A percentile compares a stretch with the other conserved stretches of the same genome.
Evolutionary conservation across 345 rosid genomes (phyloP).

Genomic region (Erysimum cheiranthoides): DNA sequence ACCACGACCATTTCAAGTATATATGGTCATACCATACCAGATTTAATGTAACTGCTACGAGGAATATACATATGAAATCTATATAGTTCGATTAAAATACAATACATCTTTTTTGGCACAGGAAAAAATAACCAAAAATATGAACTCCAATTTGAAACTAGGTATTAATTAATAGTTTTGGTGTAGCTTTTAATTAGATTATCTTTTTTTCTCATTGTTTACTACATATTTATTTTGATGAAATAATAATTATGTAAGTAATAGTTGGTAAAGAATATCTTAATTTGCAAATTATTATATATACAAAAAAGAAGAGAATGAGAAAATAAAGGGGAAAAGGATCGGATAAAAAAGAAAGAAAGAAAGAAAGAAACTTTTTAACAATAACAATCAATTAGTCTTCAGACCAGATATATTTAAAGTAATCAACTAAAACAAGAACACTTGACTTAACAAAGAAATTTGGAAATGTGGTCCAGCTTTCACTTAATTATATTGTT

Average conservation of each 20-base stretch:
- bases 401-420: background rate
- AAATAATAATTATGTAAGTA: background rate
- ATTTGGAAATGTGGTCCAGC: background rate
- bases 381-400: background rate
- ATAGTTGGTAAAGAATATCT: background rate
- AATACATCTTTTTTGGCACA: background rate
- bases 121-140: background rate
- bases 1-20: constrained; percentile 30
- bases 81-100: background rate
- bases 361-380: background rate
- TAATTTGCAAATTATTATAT: background rate
- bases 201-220: background rate
- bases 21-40: constrained; percentile 29
- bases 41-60: constrained; percentile 25
- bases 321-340: no score
- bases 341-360: no score
- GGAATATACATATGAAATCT: constrained; percentile 12
- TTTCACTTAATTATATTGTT: background rate
- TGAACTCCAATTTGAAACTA: background rate
- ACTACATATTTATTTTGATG: background rate
- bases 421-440: constrained; percentile 1
- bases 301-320: no score
- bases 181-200: background rate
- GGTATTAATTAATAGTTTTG: background rate
- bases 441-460: background rate